Base-by-base conservation (phyloP, 106 monocot genomes). In the Dioscorea zingiberensis region DNA sequence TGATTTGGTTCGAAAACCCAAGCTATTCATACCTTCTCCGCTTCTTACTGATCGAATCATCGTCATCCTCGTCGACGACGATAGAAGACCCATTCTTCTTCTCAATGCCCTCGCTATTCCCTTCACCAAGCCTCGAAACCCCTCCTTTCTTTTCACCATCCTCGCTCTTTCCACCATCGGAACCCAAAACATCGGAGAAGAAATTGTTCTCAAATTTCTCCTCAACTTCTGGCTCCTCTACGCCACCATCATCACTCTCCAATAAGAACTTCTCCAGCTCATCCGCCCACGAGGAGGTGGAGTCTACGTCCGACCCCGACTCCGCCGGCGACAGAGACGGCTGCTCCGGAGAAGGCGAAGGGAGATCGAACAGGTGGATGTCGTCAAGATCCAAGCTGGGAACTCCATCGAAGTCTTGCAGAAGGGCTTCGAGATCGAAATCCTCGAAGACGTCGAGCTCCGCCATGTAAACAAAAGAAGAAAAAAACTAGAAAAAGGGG, bases 251-350 rank as follows among this genome's bases (percentile, higher is more conserved):
- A 14, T 81, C 81, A 44, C 63, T 68, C 21, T 23, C 57, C 57
- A 81, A 59, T 19, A 81, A 69, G 19, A 73, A 77, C 76, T 67
- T 58, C 73, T 81, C 81, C 63, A 81, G 38, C 38, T 81, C 67
- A 48, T 12, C 44, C 68, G 77, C 32, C 29, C 29, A 71, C 13
- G 48, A 26, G 7, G 59, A 48, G 38, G 25, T 10, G 13, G 79
- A 55, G 17, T 49, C 46, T 5, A 25, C 9, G 16, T 3, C 61
- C 24, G 17, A 12, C 12, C 4, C 27, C 4, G 27, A 6, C 14
- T 61, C 63, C 44, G 21, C 13, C 63, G 45, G 45, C 17, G 27
- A 27, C 27, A 29, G 29, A 8, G 63, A 63, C 44, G 17, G 30
- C 17, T 32, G 18, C 21, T 63, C 63, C 27, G 45, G 32, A 61